Base-by-base conservation (phyloP, 2,329 filamentous ascomycete species). In the Neospermospora avenae region DNA sequence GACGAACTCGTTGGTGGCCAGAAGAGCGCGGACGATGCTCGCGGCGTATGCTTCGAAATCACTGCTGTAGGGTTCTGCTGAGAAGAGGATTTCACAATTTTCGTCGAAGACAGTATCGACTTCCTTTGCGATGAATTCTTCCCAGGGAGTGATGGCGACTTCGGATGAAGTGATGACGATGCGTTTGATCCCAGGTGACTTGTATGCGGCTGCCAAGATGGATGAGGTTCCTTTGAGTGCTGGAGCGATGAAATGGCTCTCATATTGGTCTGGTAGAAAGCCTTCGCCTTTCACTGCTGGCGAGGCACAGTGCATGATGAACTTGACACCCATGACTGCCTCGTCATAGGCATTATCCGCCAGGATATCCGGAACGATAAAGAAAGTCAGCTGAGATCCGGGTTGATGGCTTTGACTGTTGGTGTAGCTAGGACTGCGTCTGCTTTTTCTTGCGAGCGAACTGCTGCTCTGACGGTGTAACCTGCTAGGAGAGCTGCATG, bases 191-290 rank as follows among this genome's bases (percentile, higher is more conserved):
- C 66, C 71, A 74, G 13, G 70, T 1, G 67, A 61, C 55, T 73
- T 73, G 16, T 67, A 46, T 1, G 77, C 77, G 0, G 76, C 70
- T 24, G 74, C 63, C 2, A 80, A 69, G 6, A 79, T 71, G 4
- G 68, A 67, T 3, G 72, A 54, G 0, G 74, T 78, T 20, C 74
- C 74, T 49, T 72, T 68, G 31, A 78, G 66, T 20, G 74, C 72
- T 0, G 75, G 73, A 18, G 68, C 59, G 14, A 76, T 65, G n/a
- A 75, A 57, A 7, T 66, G 31, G 8, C 34, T 59, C 44, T 69
- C 64, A 6, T 52, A 68, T 64, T 70, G 37, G 85, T 89, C 73
- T 88, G 87, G 60, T 64, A 54, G 51, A 73, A 67, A 65, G 5
- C 60, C 62, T 20, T 66, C 62, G n/a, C 62, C 61, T 53, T 66